phyloP scores from a whole-genome alignment of 2,329 filamentous ascomycete species.

The Macrophomina pseudophaseolina region DNA sequence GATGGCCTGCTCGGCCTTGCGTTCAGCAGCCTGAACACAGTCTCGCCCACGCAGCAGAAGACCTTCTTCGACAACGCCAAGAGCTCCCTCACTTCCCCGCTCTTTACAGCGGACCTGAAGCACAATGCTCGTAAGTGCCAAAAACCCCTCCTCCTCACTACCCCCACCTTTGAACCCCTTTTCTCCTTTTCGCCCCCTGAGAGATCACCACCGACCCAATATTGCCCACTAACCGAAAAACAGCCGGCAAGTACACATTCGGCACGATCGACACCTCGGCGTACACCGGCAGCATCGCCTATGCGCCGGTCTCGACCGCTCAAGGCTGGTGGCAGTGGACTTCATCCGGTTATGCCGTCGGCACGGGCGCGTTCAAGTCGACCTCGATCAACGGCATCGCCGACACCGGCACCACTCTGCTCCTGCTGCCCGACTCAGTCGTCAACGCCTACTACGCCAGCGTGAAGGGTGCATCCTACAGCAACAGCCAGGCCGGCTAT shows the following conservation, averaged over 20 bases:
- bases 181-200: too few species aligned
- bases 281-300: constrained; percentile 64
- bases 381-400: constrained; percentile 62
- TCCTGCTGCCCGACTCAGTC: constrained; percentile 62
- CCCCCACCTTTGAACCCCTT: background rate
- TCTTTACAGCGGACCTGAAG: constrained; percentile 65
- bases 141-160: background rate
- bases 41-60: constrained; percentile 55
- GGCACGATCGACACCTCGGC: constrained; percentile 64
- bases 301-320: constrained; percentile 59
- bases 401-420: constrained; percentile 73
- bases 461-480: constrained; percentile 59
- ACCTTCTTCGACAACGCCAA: constrained; percentile 67
- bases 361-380: constrained; percentile 42
- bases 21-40: constrained; percentile 65
- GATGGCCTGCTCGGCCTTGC: constrained; percentile 67
- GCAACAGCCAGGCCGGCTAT: constrained; percentile 59
- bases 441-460: constrained; percentile 65
- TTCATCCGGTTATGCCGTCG: constrained; percentile 62
- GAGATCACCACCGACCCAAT: too few species aligned
- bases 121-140: constrained; percentile 44
- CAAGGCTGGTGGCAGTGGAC: constrained; percentile 70
- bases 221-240: background rate
- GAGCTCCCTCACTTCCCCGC: constrained; percentile 53
- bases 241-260: constrained; percentile 59